Evolutionary conservation across 2,329 filamentous ascomycete species (phyloP), one percentile per base, ranked within the genome.

Genomic region (Xylaria digitata): DNA sequence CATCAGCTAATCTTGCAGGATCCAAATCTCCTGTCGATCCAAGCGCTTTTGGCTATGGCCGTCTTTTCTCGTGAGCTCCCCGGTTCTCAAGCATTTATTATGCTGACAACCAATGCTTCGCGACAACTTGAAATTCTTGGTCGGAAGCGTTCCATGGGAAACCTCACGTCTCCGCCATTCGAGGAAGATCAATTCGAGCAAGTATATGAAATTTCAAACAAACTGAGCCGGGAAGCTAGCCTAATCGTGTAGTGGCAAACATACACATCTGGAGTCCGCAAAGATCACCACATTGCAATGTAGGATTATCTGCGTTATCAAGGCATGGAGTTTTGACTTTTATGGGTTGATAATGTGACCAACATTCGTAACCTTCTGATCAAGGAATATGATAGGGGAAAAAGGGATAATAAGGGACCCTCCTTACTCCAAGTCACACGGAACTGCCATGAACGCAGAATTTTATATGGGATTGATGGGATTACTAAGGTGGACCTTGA

Each of bases 61-160:
- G 34, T 73, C 1, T 70, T 72, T 43, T 68, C 69, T 13, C 59
- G 58, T 21, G 65, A 55, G 6, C 54, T 65, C 9, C 46, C 63
- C 17, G 64, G 70, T 23, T 8, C 23, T 1, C 60, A 64, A 11
- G 58, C 66, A 6, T 70, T 62, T 34, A n/a, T 61, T n/a, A 68
- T 71, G 69, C 56, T 72, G 13, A 52, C 46, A 8, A 66, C 26
- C 4, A 72, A 69, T 59, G 72, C 72, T 37, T 66, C 56, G 6
- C 59, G 53, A 23, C 67, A 72, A 61, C 53, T 86, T 80, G 56
- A 69, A 37, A 49, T 67, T 15, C 52, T 70, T 21, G 21, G 40
- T 17, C 48, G 48, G 8, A 21, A 21, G 9, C 17, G 40, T 11
- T 45, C 26, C 32, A n/a, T 21, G 8, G 15, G 21, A 11, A 49